Percentiles rank a stretch among this genome's conserved stretches.
These are phyloP conservation scores for Ilex aquifolium DNA, from an alignment of 257 asterid genomes.

Conservation along the genomic window DNA sequence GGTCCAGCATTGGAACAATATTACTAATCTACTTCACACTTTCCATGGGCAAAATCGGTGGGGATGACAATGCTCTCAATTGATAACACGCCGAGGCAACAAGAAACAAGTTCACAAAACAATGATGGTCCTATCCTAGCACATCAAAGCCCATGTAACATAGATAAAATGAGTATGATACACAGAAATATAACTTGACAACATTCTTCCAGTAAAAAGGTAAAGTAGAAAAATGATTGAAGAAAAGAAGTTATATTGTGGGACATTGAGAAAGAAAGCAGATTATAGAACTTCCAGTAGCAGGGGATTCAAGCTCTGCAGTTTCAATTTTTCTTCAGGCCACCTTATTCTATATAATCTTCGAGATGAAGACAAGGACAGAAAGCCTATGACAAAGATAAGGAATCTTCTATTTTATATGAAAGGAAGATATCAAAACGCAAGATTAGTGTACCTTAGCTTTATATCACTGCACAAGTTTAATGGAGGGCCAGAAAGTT, in stretches of 20 bases:
- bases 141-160: neutral
- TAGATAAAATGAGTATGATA: neutral
- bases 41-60: conserved; percentile 24
- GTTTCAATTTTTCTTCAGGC: conserved; percentile 6
- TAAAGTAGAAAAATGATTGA: conserved; percentile 21
- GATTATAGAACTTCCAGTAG: conserved; percentile 11
- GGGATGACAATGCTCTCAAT: conserved; percentile 21
- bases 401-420: conserved; percentile 26
- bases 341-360: neutral
- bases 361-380: conserved; percentile 24
- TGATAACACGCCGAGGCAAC: conserved; percentile 3
- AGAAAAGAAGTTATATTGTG: conserved; percentile 1
- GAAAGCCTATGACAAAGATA: conserved; percentile 31
- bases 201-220: conserved; percentile 4
- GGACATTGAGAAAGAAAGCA: conserved; percentile 17
- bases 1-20: conserved; percentile 49
- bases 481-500: conserved; percentile 17
- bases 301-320: conserved; percentile 8
- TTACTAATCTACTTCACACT: conserved; percentile 35
- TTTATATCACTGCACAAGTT: conserved; percentile 10
- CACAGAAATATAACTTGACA: neutral
- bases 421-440: conserved; percentile 17
- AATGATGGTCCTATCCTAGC: neutral
- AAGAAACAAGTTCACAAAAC: neutral
- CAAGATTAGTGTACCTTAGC: conserved; percentile 25